Base-by-base conservation (phyloP, 805 yeast species). In the Kazachstania viticola region DNA sequence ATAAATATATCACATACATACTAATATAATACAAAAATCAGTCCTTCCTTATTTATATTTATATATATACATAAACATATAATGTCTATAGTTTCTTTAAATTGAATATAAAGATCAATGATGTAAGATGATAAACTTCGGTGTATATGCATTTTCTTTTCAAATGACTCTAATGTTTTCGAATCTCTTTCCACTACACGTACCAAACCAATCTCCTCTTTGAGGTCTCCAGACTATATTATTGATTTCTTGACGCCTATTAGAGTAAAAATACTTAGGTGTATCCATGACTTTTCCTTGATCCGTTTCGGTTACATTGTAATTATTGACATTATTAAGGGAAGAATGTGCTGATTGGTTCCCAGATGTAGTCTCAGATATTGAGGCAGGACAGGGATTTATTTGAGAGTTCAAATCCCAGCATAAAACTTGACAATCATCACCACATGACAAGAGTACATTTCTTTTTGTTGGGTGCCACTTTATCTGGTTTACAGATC, bases 381-480 rank as follows among this genome's bases (percentile, higher is more conserved):
- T n/a, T 14, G 24, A 2, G 16, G 24, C 25, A n/a, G n/a, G n/a
- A n/a, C n/a, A n/a, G n/a, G n/a, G n/a, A 9, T 17, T 31, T 32
- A 61, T 30, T 30, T 34, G 38, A 8, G 49, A 48, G 36, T 56
- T 61, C 33, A 77, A 55, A 48, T 80, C 85, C 77, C 85, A 77
- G 13, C 74, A 62, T 18, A 79, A 54, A 1, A 77, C 77, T 51
- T 79, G 85, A 51, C 91, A 72, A 54, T 75, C 80, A 58, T 78
- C 77, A 44, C 79, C 67, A 44, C 94, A 76, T 1, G 76, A 67
- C 12, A 75, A 44, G 14, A 88, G 54, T 18, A 68, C 53, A 38
- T 79, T 75, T 26, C 48, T 44, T 21, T 74, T 67, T 1, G 68
- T 53, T 0, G 97, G 96, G 45, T 87, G 88, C 96, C 96, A 88